Evolutionary conservation across 192 early-diverging fungal genomes (phyloP), one percentile per base, ranked within the genome.

Genomic region (Linnemannia exigua): DNA sequence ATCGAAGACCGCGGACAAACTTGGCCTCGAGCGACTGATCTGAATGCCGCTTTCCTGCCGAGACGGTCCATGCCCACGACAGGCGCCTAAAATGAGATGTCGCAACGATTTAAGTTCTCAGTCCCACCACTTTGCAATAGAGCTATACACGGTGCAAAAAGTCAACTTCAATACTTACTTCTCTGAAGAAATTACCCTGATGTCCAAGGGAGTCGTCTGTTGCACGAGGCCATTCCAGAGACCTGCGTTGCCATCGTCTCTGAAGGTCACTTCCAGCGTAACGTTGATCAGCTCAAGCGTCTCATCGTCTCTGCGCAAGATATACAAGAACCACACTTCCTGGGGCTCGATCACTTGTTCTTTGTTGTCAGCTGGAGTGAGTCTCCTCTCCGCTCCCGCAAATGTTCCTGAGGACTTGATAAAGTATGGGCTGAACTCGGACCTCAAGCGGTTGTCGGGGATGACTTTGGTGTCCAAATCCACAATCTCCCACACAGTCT

Each of bases 191-290:
- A 86, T 69, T 51, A 80, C 66, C 15, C 74, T 76, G 25, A 86
- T 76, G 31, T 80, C 76, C 73, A 86, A 61, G 16, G 84, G 84
- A 0, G 70, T 77, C 6, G 47, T 68, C 48, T 66, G 70, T 44
- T 86, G 69, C 0, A 77, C 84, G 6, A 86, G 52, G 8, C 69
- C 77, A 61, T 86, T 86, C 84, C 84, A 86, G 31, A 86, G 71
- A 16, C 74, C 78, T 20, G 80, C 72, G 8, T 76, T 86, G 7
- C 72, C 75, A 20, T 85, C 77, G 1, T 66, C 67, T 41, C 84
- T 63, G 67, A 86, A 86, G 1, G 84, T 70, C 22, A 86, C 79
- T 17, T 86, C 84, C n/a, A 80, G 35, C 51, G 76, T 70, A 16
- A 74, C 70, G 11, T 78, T 37, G 25, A 76, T 54, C 3, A 35